Evolutionary conservation across 768 basidiomycete genomes (phyloP), one percentile per base, ranked within the genome.

Genomic region (Auriscalpium vulgare): DNA sequence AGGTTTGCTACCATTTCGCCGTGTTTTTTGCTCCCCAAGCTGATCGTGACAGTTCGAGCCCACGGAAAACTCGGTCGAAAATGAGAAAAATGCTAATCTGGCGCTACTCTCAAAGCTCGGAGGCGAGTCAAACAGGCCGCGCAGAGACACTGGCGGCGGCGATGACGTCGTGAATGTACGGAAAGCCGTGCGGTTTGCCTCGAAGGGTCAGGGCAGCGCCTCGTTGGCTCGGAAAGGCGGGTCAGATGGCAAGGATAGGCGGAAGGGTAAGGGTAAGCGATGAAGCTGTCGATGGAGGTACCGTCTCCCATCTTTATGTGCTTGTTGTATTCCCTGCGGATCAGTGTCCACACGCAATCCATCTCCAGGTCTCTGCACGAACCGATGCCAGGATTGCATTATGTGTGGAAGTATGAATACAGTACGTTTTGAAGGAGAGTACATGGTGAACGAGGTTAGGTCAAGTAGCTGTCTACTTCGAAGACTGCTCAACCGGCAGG

Each of bases 101-200:
- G 79, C 82, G 14, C 73, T 98, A n/a, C 69, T 97, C 19, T 79
- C 84, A 2, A 82, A 82, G 59, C 77, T 98, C 66, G 91, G 47
- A 17, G 51, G 36, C 23, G 51, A 17, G 37, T 47, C 36, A 13
- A 60, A 60, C 50, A 57, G 23, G 36, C 29, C 48, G 21, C 49
- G 45, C 2, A 47, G 44, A 21, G 23, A 47, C 16, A 29, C 29
- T 29, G 40, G 35, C n/a, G 55, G 53, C 10, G 53, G 34, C 13
- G 55, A 47, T 14, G 59, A 47, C 21, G 47, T 57, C 37, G 43
- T 62, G 47, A 62, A 62, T 16, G 61, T 62, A 47, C 61, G 61
- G 47, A 62, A 62, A 47, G 61, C 61, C 23, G 61, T 62, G 47
- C 61, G 61, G 1, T 62, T 62, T 17, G 61, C 61, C 37, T 62